phyloP scores from a whole-genome alignment of 2,329 filamentous ascomycete genomes.

The Pyricularia sp. region DNA sequence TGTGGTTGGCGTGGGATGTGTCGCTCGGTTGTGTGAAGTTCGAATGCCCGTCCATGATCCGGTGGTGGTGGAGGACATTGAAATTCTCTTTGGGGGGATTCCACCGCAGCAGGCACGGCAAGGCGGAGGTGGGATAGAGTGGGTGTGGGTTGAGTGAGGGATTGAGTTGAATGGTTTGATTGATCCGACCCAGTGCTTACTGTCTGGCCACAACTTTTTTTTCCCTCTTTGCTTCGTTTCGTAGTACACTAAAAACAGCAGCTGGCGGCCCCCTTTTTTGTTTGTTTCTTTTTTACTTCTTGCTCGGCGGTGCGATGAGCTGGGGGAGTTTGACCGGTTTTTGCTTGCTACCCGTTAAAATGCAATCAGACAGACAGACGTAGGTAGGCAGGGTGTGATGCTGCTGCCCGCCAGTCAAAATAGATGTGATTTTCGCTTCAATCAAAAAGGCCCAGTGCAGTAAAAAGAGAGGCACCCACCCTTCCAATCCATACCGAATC shows the following conservation, averaged over 20 bases:
- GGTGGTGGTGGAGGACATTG: slow-evolving; percentile 4
- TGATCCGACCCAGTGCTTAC: background rate
- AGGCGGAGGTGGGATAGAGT: background rate
- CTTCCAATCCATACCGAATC: background rate
- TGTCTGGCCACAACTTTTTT: background rate
- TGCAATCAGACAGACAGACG: background rate
- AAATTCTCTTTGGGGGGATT: background rate
- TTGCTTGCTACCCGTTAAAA: background rate
- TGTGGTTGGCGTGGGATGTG: slow-evolving; percentile 19
- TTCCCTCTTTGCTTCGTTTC: background rate
- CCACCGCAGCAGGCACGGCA: background rate
- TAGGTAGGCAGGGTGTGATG: background rate
- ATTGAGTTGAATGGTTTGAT: background rate
- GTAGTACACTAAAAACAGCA: background rate
- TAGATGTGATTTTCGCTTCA: background rate
- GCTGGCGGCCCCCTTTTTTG: background rate
- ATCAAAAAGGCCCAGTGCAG: background rate
- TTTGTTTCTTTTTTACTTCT: background rate
- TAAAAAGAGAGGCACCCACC: background rate
- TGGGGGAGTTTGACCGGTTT: background rate
- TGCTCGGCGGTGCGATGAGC: background rate
- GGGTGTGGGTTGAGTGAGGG: background rate
- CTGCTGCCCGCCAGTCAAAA: background rate
- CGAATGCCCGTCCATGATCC: slow-evolving; percentile 34
- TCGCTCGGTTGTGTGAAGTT: background rate